These are phyloP conservation scores for Penicillium roqueforti DNA, from an alignment of 495 filamentous ascomycete species.

Conservation along the genomic window DNA sequence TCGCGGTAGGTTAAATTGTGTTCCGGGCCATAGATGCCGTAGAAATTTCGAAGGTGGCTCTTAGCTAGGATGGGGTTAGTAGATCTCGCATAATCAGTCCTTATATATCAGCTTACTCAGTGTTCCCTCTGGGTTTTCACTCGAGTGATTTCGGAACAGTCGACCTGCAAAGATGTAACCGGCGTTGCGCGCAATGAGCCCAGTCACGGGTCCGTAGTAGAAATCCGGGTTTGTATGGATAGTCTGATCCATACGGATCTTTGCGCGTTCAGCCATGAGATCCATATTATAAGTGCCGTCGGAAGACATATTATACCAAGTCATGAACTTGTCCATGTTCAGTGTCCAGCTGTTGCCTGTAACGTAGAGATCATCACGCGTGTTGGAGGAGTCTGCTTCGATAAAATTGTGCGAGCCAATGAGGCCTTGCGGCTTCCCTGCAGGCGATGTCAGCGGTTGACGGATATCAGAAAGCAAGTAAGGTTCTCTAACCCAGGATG, in stretches of 20 bases:
- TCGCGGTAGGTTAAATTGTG: slow-evolving; percentile 39
- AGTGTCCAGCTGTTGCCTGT: slow-evolving; percentile 40
- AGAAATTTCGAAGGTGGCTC: slow-evolving; percentile 45
- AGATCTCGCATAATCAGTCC: background rate
- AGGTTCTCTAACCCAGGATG: slow-evolving; percentile 19
- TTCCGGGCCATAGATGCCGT: slow-evolving; percentile 37
- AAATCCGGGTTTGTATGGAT: slow-evolving; percentile 50
- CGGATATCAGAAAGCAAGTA: background rate
- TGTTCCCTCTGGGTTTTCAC: slow-evolving; percentile 41
- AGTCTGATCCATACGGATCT: slow-evolving; percentile 42
- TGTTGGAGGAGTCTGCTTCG: slow-evolving; percentile 54
- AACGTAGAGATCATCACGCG: slow-evolving; percentile 49
- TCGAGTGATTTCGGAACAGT: slow-evolving; percentile 46
- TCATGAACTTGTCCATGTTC: slow-evolving; percentile 41
- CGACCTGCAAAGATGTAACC: slow-evolving; percentile 43
- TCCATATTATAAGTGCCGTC: slow-evolving; percentile 38
- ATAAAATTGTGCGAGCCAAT: slow-evolving; percentile 53
- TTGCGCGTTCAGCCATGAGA: slow-evolving; percentile 34
- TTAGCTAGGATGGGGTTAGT: slow-evolving; percentile 27
- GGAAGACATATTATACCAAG: slow-evolving; percentile 34
- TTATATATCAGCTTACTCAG: slow-evolving; percentile 26
- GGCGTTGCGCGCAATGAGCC: slow-evolving; percentile 44
- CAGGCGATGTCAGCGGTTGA: background rate
- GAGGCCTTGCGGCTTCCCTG: slow-evolving; percentile 42
- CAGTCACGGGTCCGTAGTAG: slow-evolving; percentile 49